These are phyloP conservation scores for Quercus lobata DNA, from an alignment of 331 rosid species.

Conservation along the genomic window DNA sequence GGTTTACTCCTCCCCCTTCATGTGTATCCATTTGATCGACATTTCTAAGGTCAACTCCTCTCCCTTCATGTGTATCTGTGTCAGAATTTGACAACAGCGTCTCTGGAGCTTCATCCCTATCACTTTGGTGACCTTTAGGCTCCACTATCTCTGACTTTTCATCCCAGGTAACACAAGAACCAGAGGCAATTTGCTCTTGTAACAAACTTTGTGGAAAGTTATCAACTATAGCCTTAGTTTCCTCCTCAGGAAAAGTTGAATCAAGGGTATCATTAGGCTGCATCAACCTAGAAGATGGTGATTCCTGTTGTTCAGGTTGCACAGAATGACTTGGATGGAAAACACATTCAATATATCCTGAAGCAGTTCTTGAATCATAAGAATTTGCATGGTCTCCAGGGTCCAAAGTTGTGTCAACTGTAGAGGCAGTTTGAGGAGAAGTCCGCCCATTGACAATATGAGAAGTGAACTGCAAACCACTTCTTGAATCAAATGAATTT, in stretches of 20 bases:
- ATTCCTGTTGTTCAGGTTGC: conserved; percentile 48
- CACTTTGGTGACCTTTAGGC: conserved; percentile 40
- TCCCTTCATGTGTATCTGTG: conserved; percentile 31
- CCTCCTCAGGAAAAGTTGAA: conserved; percentile 37
- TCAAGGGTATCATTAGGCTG: conserved; percentile 37
- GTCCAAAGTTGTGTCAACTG: conserved; percentile 22
- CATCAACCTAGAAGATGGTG: conserved; percentile 39
- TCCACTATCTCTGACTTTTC: conserved; percentile 88
- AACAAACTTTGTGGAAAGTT: conserved; percentile 39
- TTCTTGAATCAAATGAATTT: conserved; percentile 69
- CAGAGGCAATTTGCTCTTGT: conserved; percentile 54
- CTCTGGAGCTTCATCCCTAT: conserved; percentile 38
- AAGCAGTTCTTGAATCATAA: conserved; percentile 60
- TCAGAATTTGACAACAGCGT: conserved; percentile 27
- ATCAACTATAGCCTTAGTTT: conserved; percentile 36
- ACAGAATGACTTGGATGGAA: conserved; percentile 49
- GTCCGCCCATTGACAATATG: conserved; percentile 21
- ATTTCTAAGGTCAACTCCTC: conserved; percentile 24
- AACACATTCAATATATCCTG: conserved; percentile 68
- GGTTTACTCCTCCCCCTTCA: conserved; percentile 29
- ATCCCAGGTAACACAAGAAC: conserved; percentile 82
- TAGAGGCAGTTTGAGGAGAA: conserved; percentile 38
- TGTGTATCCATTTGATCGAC: conserved; percentile 34
- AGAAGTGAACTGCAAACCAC: conserved; percentile 24
- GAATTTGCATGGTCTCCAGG: conserved; percentile 51